Evolutionary conservation across 305 asterid species (phyloP).

Genomic region (Andrographis paniculata): DNA sequence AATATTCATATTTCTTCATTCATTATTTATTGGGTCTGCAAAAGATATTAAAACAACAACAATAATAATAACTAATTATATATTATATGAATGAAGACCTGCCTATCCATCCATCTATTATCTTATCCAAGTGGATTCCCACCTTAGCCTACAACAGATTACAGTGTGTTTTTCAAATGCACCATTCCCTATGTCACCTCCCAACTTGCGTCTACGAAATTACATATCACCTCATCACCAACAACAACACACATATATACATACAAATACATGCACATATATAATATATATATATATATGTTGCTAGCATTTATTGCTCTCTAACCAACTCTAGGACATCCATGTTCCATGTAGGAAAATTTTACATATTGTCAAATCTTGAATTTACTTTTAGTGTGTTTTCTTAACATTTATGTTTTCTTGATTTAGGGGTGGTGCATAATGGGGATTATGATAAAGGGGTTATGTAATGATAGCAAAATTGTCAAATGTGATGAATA

Average conservation of each 20-base stretch:
- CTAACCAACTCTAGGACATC: not conserved
- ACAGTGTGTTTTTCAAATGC: conserved; percentile 22
- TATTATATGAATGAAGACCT: not conserved
- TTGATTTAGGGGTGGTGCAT: too few species aligned
- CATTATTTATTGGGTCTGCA: conserved; percentile 3
- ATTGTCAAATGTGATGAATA: too few species aligned
- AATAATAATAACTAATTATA: not conserved
- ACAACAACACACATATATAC: conserved; percentile 9
- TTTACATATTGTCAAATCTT: too few species aligned
- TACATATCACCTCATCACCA: conserved; percentile 10
- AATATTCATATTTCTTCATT: not conserved
- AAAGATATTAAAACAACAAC: not conserved
- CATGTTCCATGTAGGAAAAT: too few species aligned
- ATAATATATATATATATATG: not conserved
- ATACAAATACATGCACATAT: not conserved
- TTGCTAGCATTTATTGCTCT: not conserved
- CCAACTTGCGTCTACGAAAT: conserved; percentile 30
- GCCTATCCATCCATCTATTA: too few species aligned
- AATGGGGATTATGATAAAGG: too few species aligned
- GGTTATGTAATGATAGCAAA: too few species aligned
- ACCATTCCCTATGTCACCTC: conserved; percentile 29
- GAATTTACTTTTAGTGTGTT: too few species aligned
- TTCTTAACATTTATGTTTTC: too few species aligned
- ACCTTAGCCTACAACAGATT: conserved; percentile 32
- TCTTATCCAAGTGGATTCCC: conserved; percentile 37